Conservation (phyloP, 345 rosid genomes). For the Salix udensis region DNA sequence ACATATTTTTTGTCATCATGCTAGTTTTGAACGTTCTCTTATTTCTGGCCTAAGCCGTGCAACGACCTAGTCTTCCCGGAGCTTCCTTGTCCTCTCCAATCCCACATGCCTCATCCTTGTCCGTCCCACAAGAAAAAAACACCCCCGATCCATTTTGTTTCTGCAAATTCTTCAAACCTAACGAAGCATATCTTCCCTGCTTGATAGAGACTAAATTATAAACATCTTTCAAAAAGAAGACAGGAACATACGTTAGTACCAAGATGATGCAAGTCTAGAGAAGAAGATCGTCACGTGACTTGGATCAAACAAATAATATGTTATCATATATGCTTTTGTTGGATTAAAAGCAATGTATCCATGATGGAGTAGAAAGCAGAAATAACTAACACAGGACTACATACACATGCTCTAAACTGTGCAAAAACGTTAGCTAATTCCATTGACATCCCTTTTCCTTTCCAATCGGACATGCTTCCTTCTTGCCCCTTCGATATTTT, state of each 20-base stretch:
- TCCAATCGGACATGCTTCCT: constrained; percentile 15
- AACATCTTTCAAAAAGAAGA: neutral
- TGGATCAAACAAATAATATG: neutral
- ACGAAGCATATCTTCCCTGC: neutral
- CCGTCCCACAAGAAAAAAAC: too few relatives aligned
- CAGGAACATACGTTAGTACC: neutral
- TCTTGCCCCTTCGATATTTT: constrained; percentile 31
- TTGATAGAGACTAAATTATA: neutral
- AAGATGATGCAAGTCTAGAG: too few relatives aligned
- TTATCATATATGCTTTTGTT: too few relatives aligned
- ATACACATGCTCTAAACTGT: neutral
- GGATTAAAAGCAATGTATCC: too few relatives aligned
- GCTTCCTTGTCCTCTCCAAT: neutral
- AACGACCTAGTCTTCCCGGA: constrained; percentile 39
- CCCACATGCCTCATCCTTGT: neutral
- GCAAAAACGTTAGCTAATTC: constrained; percentile 30
- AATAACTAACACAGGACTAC: too few relatives aligned
- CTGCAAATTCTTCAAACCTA: neutral
- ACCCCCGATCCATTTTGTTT: neutral
- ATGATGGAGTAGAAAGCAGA: too few relatives aligned
- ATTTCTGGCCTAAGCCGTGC: constrained; percentile 13
- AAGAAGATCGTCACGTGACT: neutral
- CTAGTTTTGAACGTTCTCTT: too few relatives aligned
- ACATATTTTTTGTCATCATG: too few relatives aligned
- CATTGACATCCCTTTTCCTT: constrained; percentile 22